Evolutionary conservation across 805 yeast species (phyloP).

Genomic region (Cyberlindnera mississippiensis): DNA sequence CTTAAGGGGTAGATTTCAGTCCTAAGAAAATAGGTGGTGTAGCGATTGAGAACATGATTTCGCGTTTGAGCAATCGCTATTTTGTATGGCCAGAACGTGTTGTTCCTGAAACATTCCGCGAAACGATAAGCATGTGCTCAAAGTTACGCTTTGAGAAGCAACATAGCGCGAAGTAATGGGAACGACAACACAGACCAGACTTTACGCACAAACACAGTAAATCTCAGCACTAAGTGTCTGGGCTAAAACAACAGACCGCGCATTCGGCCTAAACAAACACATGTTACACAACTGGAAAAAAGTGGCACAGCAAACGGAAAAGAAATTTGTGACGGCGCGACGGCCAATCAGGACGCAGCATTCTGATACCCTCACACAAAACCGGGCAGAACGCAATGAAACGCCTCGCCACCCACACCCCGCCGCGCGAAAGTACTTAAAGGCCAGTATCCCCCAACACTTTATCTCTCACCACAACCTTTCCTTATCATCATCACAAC

Average conservation of each 20-base stretch:
- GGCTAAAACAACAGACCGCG: too few species aligned
- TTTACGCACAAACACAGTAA: background rate
- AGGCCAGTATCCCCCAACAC: background rate
- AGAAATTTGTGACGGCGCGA: background rate
- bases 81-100: constrained; percentile 6
- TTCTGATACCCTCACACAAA: background rate
- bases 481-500: constrained; percentile 15
- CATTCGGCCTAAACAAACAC: background rate
- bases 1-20: constrained; percentile 21
- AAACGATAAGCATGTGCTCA: background rate
- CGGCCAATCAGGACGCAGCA: constrained; percentile 1
- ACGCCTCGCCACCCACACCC: background rate
- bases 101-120: background rate
- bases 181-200: background rate
- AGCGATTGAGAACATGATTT: constrained; percentile 3
- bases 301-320: too few species aligned
- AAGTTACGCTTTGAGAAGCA: constrained; percentile 2
- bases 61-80: background rate
- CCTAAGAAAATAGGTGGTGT: constrained; percentile 13
- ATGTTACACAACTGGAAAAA: background rate
- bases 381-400: too few species aligned
- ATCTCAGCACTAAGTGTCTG: background rate
- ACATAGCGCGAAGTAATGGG: background rate
- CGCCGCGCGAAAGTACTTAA: background rate
- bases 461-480: background rate